A percentile compares a stretch with the other conserved stretches of the same genome.
These are phyloP conservation scores for Blastomyces parvus DNA, from an alignment of 2,329 filamentous ascomycete genomes.

Conservation along the genomic window DNA sequence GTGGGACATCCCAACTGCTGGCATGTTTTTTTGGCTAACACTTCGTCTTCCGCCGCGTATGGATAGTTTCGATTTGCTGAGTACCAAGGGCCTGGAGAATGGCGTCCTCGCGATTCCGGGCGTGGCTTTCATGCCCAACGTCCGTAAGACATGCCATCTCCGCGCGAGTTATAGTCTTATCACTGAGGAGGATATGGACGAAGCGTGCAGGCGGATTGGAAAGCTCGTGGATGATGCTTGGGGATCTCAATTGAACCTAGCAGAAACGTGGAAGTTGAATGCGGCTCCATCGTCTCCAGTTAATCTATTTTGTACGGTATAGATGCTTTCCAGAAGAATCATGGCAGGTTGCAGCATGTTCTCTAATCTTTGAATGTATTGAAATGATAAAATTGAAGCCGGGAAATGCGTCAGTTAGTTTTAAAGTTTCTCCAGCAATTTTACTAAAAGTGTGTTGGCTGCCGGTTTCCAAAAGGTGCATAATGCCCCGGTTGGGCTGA, in stretches of 20 bases:
- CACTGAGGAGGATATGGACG: not conserved
- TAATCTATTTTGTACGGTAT: not conserved
- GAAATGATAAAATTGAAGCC: too few species aligned
- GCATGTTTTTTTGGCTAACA: not conserved
- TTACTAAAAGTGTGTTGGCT: too few species aligned
- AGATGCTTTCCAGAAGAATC: too few species aligned
- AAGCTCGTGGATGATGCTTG: not conserved
- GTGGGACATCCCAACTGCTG: not conserved
- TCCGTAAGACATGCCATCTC: not conserved
- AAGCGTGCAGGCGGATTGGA: not conserved
- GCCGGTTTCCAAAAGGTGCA: too few species aligned
- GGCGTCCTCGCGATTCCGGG: not conserved
- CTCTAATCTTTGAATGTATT: not conserved
- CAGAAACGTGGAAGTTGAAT: not conserved
- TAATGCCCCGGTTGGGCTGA: too few species aligned
- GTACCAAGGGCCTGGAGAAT: not conserved
- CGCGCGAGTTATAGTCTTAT: slow-evolving; percentile 1
- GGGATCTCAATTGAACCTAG: not conserved
- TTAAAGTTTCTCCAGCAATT: too few species aligned
- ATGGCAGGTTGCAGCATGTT: not conserved
- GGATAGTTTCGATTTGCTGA: slow-evolving; percentile 1
- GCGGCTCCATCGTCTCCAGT: not conserved
- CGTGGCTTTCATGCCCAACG: not conserved
- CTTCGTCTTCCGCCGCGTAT: not conserved
- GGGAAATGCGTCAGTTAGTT: too few species aligned